Evolutionary conservation across 2,329 filamentous ascomycete genomes (phyloP), one percentile per base, ranked within the genome.

Genomic region (Curvularia eragrostidis): DNA sequence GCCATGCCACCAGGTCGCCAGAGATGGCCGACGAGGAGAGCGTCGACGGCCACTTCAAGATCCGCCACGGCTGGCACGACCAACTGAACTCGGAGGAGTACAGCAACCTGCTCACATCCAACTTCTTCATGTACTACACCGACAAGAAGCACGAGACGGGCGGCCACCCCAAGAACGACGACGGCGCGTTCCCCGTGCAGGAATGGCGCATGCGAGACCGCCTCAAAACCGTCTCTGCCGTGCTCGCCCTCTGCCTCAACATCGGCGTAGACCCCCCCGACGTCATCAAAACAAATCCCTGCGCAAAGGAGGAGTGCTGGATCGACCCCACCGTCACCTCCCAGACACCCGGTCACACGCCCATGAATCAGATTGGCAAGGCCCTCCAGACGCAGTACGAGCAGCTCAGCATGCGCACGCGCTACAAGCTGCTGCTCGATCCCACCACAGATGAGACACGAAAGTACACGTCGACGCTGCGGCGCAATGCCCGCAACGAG

Each of bases 71-170:
- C 47, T 97, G 95, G 81, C 92, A 96, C 73, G 90, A 93, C 67
- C 92, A 97, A 76, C 93, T 96, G 75, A 90, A 92, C 72, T 96
- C 91, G 5, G 91, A 93, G 66, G 92, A 97, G 72, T 93, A 96
- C 70, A 90, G 96, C 68, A 90, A 90, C 56, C 85, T 93, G 65
- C 83, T 97, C 63, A 91, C 90, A 51, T 93, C 89, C 74, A 96
- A 92, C 66, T 99, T 96, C 87, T 98, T 97, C 82, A 98, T 98
- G 94, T 99, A 99, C 79, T 99, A 91, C 78, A 97, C 94, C 63
- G 95, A 99, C 78, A 98, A 98, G 78, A 89, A 94, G 52, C 95
- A 99, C 78, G 95, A 98, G 75, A 95, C 92, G 21, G 94, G 92
- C 34, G 95, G 93, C 21, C 92, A 93, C 66, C 91, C 93, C 15